Evolutionary conservation across 805 yeast genomes (phyloP).

Genomic region (Wickerhamiella qilinensis): DNA sequence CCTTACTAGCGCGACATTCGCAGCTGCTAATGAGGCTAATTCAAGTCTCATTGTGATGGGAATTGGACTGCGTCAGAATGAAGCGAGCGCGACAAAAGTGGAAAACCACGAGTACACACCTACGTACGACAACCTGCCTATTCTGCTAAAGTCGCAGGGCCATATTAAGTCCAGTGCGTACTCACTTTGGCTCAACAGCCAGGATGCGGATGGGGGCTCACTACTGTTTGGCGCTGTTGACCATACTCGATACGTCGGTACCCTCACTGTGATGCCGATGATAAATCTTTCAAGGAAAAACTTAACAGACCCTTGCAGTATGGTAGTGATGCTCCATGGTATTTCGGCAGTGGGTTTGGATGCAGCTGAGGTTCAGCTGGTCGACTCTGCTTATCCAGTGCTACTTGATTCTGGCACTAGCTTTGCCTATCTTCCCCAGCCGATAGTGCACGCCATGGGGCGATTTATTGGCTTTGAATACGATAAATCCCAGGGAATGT

Average conservation of each 20-base stretch:
- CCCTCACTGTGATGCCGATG: slow-evolving; percentile 19
- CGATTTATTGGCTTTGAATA: slow-evolving; percentile 6
- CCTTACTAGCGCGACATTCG: slow-evolving; percentile 43
- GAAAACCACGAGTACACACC: slow-evolving; percentile 7
- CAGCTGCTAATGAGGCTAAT: slow-evolving; percentile 52
- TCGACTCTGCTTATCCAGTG: slow-evolving; percentile 8
- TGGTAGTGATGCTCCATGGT: slow-evolving; percentile 14
- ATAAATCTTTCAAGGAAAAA: neutral
- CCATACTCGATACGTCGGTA: slow-evolving; percentile 25
- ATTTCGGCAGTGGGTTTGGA: slow-evolving; percentile 1
- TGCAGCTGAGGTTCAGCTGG: neutral
- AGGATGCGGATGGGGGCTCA: slow-evolving; percentile 20
- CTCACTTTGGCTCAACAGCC: slow-evolving; percentile 28
- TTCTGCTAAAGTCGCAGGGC: slow-evolving; percentile 25
- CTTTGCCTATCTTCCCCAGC: slow-evolving; percentile 28
- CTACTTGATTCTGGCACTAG: slow-evolving; percentile 41
- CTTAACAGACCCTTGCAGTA: slow-evolving; percentile 6
- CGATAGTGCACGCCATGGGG: slow-evolving; percentile 6
- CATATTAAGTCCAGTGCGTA: slow-evolving; percentile 26
- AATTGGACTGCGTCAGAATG: slow-evolving; percentile 21
- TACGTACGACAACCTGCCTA: slow-evolving; percentile 20
- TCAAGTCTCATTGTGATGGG: slow-evolving; percentile 41
- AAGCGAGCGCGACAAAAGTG: slow-evolving; percentile 16
- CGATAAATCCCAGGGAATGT: slow-evolving; percentile 4
- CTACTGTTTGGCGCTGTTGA: slow-evolving; percentile 30